Conservation (phyloP, 106 monocot genomes). For the Acanthochlamys bracteata region DNA sequence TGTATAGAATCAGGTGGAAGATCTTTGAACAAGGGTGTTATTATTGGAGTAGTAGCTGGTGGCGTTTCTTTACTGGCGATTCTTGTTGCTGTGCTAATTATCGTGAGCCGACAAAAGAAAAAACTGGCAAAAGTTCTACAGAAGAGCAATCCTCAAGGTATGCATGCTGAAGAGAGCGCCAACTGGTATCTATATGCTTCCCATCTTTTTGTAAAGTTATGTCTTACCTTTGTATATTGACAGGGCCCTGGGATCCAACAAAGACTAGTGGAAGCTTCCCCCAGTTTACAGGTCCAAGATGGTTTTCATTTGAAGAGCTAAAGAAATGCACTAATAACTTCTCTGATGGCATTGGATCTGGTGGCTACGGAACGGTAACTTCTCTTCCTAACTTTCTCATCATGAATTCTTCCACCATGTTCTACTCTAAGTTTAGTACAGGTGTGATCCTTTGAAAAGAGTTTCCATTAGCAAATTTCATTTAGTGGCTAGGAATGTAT, state of each 20-base stretch:
- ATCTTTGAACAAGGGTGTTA: constrained; percentile 29
- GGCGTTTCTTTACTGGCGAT: constrained; percentile 36
- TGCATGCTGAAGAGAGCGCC: constrained; percentile 3
- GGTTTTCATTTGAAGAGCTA: constrained; percentile 60
- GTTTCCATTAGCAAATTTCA: no score
- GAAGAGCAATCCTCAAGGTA: constrained; percentile 62
- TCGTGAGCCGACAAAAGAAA: constrained; percentile 63
- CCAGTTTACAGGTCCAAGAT: constrained; percentile 62
- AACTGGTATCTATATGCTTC: no score
- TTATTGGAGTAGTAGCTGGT: constrained; percentile 44
- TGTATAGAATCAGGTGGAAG: constrained; percentile 3
- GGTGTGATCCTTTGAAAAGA: no score
- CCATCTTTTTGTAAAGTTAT: background rate
- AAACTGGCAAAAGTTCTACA: constrained; percentile 45
- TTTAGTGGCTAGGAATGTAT: no score
- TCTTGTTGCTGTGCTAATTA: constrained; percentile 31
- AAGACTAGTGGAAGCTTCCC: constrained; percentile 20
- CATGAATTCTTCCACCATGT: no score
- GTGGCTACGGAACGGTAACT: constrained; percentile 70
- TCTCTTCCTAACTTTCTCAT: no score
- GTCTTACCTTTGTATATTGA: background rate
- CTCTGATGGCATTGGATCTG: constrained; percentile 49
- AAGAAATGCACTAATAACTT: constrained; percentile 60
- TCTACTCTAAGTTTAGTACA: no score
- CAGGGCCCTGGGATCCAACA: background rate